phyloP scores from a whole-genome alignment of 2,329 filamentous ascomycete genomes.

The Thelonectria blattea region DNA sequence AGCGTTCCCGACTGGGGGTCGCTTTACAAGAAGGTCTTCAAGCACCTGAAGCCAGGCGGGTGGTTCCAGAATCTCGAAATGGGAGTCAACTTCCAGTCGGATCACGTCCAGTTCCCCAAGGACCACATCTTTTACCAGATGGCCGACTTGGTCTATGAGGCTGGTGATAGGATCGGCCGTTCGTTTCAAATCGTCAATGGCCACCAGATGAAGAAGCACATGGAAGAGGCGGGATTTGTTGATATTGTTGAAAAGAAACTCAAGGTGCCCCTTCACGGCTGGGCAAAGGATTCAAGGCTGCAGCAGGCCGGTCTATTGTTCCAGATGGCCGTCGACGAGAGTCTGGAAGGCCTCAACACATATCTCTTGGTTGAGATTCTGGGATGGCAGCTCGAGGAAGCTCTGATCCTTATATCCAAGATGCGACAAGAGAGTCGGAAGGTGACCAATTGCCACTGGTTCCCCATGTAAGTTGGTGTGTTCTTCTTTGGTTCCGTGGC shows the following conservation, averaged over 20 bases:
- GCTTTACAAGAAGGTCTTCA: slow-evolving; percentile 5
- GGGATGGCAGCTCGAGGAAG: neutral
- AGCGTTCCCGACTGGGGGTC: slow-evolving; percentile 10
- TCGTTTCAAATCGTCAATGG: neutral
- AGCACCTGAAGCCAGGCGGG: neutral
- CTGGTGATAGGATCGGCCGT: neutral
- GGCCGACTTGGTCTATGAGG: neutral
- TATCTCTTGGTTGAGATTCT: slow-evolving; percentile 1
- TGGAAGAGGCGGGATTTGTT: slow-evolving; percentile 4
- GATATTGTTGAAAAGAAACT: slow-evolving; percentile 6
- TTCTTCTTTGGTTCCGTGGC: no score
- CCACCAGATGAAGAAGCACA: neutral
- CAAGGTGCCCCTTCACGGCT: neutral
- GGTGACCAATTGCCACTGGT: slow-evolving; percentile 3
- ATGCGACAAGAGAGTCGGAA: slow-evolving; percentile 9
- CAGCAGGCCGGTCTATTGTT: neutral
- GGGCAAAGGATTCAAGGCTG: slow-evolving; percentile 1
- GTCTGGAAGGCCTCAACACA: slow-evolving; percentile 2
- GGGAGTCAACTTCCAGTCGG: slow-evolving; percentile 3
- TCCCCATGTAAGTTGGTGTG: neutral
- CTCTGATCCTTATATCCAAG: neutral
- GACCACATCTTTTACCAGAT: slow-evolving; percentile 6
- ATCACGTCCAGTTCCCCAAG: neutral
- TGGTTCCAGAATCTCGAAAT: slow-evolving; percentile 8
- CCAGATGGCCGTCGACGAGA: slow-evolving; percentile 1